Evolutionary conservation across 2,329 filamentous ascomycete species (phyloP).

Genomic region (Xylariaceae sp.): DNA sequence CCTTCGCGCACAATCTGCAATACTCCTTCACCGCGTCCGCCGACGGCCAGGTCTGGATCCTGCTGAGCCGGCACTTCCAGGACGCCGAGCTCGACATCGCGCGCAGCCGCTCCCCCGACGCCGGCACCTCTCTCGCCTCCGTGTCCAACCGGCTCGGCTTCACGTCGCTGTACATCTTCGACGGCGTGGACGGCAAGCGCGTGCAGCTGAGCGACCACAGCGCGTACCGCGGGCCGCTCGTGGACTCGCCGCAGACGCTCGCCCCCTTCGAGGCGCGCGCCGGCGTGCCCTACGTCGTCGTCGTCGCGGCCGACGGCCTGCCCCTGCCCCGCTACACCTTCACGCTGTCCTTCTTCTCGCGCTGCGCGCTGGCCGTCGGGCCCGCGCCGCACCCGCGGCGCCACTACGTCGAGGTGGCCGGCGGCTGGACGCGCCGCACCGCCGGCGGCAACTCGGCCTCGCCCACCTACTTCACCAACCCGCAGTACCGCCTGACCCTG

Average conservation of each 20-base stretch:
- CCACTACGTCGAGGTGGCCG: conserved; percentile 49
- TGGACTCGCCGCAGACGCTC: conserved; percentile 89
- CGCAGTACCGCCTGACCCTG: conserved; percentile 68
- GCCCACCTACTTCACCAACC: conserved; percentile 72
- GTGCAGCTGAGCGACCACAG: conserved; percentile 69
- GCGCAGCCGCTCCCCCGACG: conserved; percentile 30
- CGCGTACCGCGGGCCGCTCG: conserved; percentile 71
- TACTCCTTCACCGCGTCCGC: conserved; percentile 58
- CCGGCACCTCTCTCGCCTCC: conserved; percentile 29
- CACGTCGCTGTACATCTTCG: conserved; percentile 80
- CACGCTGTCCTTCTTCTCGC: conserved; percentile 76
- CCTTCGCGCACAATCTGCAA: conserved; percentile 59
- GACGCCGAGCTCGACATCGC: conserved; percentile 55
- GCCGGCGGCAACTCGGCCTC: conserved; percentile 80
- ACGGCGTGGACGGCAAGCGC: conserved; percentile 58
- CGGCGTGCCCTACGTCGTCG: conserved; percentile 45
- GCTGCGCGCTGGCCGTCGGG: conserved; percentile 50
- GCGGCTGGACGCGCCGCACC: conserved; percentile 69
- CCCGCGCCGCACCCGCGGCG: conserved; percentile 54
- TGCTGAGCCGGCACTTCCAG: conserved; percentile 80
- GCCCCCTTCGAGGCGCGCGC: conserved; percentile 57
- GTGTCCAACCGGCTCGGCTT: conserved; percentile 60
- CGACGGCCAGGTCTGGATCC: conserved; percentile 67
- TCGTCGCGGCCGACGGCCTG: conserved; percentile 72
- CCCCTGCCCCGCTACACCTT: conserved; percentile 71